phyloP scores from a whole-genome alignment of 108 stramenopile genomes.

The Discostella pseudostelligera region DNA sequence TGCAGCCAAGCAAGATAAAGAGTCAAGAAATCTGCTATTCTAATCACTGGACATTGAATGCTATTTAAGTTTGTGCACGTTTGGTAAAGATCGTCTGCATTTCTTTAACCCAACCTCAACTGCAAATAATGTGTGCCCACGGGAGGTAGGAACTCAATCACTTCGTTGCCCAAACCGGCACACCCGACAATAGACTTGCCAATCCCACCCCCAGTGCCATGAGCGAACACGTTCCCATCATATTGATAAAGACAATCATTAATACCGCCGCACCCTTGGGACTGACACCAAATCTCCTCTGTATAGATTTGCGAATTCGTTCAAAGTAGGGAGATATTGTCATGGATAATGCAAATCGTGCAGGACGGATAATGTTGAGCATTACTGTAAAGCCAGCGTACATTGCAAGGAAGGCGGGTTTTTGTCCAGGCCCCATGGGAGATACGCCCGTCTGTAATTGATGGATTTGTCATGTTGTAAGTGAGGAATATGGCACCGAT shows the following conservation, averaged over 20 bases:
- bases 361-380: constrained; percentile 83
- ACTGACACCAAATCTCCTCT: constrained; percentile 43
- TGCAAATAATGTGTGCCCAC: no score
- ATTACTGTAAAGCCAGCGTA: constrained; percentile 84
- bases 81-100: no score
- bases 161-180: constrained; percentile 48
- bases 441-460: constrained; percentile 65
- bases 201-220: constrained; percentile 59
- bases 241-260: constrained; percentile 62
- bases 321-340: constrained; percentile 71
- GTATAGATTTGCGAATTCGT: constrained; percentile 45
- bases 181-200: constrained; percentile 59
- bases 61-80: no score
- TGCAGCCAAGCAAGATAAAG: no score
- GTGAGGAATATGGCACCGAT: neutral
- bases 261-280: constrained; percentile 48
- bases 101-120: no score
- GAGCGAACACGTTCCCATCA: constrained; percentile 58
- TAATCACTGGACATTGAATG: no score
- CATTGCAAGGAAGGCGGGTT: constrained; percentile 81
- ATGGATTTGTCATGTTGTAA: constrained; percentile 13
- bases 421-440: constrained; percentile 88
- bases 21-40: no score
- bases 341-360: constrained; percentile 64
- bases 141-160: no score